phyloP scores from a whole-genome alignment of 306 rosid genomes.

The Rosa lucieae region DNA sequence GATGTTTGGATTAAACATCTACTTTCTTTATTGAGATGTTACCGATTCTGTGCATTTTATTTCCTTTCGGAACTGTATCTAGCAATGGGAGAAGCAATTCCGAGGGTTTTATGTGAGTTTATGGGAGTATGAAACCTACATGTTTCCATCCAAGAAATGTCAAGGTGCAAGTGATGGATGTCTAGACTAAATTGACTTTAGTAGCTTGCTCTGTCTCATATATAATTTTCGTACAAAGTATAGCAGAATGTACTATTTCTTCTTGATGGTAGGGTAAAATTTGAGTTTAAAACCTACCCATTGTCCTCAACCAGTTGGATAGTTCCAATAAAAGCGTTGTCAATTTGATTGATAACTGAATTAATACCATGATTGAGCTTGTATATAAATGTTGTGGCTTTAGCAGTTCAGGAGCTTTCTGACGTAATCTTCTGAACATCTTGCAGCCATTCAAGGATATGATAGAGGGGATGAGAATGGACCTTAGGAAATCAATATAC shows the following conservation, averaged over 20 bases:
- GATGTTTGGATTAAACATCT: neutral
- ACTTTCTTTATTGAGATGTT: neutral
- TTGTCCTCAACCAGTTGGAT: neutral
- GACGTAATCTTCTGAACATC: neutral
- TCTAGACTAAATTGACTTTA: neutral
- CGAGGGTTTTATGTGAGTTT: neutral
- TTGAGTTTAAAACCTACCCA: neutral
- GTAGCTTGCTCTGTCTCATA: neutral
- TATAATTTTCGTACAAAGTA: neutral
- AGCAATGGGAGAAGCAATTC: neutral
- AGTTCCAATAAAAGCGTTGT: neutral
- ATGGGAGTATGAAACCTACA: neutral
- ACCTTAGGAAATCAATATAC: conserved; percentile 76
- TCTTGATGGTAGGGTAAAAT: neutral
- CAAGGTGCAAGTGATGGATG: neutral
- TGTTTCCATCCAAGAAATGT: neutral
- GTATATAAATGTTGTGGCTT: neutral
- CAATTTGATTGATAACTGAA: neutral
- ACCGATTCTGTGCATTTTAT: neutral
- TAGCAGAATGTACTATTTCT: neutral
- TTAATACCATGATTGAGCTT: neutral
- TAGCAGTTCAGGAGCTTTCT: neutral
- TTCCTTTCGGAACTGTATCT: neutral
- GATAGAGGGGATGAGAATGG: conserved; percentile 95
- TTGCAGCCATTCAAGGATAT: conserved; percentile 89